These are phyloP conservation scores for Teratosphaeria gauchensis DNA, from an alignment of 2,329 filamentous ascomycete genomes.

Conservation along the genomic window DNA sequence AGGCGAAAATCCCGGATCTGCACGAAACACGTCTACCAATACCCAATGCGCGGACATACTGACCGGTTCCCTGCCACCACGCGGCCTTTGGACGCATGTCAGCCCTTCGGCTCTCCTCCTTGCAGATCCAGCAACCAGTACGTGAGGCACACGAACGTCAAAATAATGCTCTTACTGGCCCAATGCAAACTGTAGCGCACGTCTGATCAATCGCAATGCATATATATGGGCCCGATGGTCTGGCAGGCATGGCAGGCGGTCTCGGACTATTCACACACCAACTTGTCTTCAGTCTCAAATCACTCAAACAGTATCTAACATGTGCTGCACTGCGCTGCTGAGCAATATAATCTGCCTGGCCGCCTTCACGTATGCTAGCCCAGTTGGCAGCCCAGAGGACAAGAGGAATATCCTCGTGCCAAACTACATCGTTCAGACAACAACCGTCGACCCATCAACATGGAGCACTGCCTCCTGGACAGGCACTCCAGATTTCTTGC, in stretches of 20 bases:
- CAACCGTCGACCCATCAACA: conserved; percentile 1
- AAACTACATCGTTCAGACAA: conserved; percentile 2
- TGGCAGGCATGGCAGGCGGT: not conserved
- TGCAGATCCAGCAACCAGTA: not conserved
- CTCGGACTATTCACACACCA: too few species aligned
- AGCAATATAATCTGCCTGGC: not conserved
- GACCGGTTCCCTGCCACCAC: not conserved
- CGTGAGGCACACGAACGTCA: not conserved
- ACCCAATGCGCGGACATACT: not conserved
- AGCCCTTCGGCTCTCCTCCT: not conserved
- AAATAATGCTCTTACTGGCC: not conserved
- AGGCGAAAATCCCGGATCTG: too few species aligned
- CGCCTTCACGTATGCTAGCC: not conserved
- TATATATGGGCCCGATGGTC: not conserved
- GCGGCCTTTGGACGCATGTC: not conserved
- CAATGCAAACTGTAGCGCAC: not conserved
- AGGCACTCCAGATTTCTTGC: not conserved
- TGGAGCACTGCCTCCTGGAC: conserved; percentile 1
- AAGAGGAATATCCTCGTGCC: conserved; percentile 5
- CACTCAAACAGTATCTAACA: not conserved
- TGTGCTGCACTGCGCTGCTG: not conserved
- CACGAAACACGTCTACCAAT: not conserved
- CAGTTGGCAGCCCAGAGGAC: conserved; percentile 1
- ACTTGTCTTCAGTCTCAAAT: not conserved
- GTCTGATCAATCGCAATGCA: not conserved